Conservation (phyloP, 1,139 yeast genomes). For the Entelexis paramagnoliae region DNA sequence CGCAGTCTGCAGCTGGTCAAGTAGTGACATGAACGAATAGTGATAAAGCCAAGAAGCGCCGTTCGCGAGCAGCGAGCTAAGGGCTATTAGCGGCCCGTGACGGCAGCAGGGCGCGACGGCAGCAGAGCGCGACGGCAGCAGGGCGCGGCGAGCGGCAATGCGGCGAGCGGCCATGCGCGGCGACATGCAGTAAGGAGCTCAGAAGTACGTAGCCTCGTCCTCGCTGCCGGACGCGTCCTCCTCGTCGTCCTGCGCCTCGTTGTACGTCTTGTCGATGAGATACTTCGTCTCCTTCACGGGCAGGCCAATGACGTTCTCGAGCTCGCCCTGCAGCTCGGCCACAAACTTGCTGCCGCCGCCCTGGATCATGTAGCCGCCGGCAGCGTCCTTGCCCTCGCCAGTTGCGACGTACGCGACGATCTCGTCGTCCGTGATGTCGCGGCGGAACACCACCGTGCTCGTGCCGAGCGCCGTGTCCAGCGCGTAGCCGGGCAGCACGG, state of each 20-base stretch:
- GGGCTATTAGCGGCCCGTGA: too few relatives aligned
- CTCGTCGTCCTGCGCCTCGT: slow-evolving; percentile 23
- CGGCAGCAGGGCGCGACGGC: too few relatives aligned
- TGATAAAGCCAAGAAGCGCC: too few relatives aligned
- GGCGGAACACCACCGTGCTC: slow-evolving; percentile 43
- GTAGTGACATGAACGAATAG: too few relatives aligned
- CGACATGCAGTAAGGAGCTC: too few relatives aligned
- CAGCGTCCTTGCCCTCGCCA: slow-evolving; percentile 70
- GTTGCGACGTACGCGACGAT: slow-evolving; percentile 52
- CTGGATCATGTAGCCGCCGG: slow-evolving; percentile 90
- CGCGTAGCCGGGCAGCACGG: slow-evolving; percentile 35
- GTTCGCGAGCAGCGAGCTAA: too few relatives aligned
- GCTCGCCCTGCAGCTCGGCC: slow-evolving; percentile 61
- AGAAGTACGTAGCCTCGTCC: slow-evolving; percentile 16
- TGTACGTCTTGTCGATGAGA: slow-evolving; percentile 34
- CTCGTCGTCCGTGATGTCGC: slow-evolving; percentile 41
- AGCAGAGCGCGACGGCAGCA: too few relatives aligned
- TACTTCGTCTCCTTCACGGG: slow-evolving; percentile 54
- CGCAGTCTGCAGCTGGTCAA: too few relatives aligned
- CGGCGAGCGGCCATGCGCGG: too few relatives aligned
- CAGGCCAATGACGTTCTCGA: slow-evolving; percentile 78
- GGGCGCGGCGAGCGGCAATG: too few relatives aligned
- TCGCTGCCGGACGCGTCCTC: slow-evolving; percentile 19
- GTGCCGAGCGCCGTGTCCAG: slow-evolving; percentile 36
- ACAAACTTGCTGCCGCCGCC: slow-evolving; percentile 51